Evolutionary conservation across 2,329 filamentous ascomycete species (phyloP).

Genomic region (Stemphylium lycopersici): DNA sequence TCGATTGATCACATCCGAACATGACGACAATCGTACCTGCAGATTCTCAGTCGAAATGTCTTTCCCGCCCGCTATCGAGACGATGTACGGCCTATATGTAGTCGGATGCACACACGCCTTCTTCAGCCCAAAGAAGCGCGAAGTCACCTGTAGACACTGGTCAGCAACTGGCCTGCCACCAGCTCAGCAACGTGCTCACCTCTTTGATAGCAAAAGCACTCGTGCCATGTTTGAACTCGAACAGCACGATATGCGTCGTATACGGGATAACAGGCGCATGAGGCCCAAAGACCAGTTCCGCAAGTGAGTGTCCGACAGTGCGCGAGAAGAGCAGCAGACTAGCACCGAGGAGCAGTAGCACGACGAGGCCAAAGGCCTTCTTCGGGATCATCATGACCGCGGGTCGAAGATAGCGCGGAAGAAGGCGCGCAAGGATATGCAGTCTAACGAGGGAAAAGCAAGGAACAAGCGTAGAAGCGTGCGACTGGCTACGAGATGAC

Average conservation of each 20-base stretch:
- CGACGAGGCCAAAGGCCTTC: conserved; percentile 24
- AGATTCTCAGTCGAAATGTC: conserved; percentile 43
- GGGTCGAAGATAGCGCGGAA: conserved; percentile 3
- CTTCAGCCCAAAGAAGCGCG: conserved; percentile 39
- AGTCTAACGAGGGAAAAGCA: conserved; percentile 11
- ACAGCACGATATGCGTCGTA: conserved; percentile 42
- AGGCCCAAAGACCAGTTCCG: conserved; percentile 23
- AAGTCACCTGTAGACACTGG: conserved; percentile 29
- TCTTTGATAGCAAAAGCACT: conserved; percentile 37
- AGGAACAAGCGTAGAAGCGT: background rate
- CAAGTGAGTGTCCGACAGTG: conserved; percentile 24
- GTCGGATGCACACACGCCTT: conserved; percentile 39
- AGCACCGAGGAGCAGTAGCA: conserved; percentile 16
- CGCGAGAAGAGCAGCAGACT: conserved; percentile 27
- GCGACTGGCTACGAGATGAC: background rate
- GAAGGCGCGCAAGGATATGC: background rate
- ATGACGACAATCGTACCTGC: conserved; percentile 29
- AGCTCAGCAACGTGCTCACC: conserved; percentile 17
- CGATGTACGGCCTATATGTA: conserved; percentile 34
- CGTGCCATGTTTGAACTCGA: conserved; percentile 41
- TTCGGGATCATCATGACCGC: conserved; percentile 30
- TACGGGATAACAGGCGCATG: conserved; percentile 25
- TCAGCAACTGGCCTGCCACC: conserved; percentile 13
- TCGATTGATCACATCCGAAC: conserved; percentile 43
- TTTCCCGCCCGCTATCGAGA: conserved; percentile 39